These are phyloP conservation scores for Triglochin maritima DNA, from an alignment of 106 monocot genomes.

Conservation along the genomic window DNA sequence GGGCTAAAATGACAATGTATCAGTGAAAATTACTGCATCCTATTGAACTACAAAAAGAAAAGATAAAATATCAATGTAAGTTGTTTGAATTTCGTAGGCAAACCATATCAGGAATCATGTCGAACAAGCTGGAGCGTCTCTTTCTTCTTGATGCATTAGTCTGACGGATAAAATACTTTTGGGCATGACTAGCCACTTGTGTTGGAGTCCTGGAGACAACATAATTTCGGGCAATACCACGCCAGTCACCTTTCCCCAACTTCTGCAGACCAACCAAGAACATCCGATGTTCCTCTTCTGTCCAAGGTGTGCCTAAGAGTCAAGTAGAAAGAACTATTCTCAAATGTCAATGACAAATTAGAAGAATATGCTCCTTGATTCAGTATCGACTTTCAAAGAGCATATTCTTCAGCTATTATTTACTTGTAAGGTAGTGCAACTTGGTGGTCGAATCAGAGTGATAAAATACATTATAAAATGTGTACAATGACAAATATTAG, in stretches of 20 bases:
- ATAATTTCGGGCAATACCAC: constrained; percentile 24
- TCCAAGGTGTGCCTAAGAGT: constrained; percentile 23
- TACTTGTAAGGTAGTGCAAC: not conserved
- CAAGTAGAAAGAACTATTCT: not conserved
- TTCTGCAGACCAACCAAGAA: constrained; percentile 27
- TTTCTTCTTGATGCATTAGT: constrained; percentile 18
- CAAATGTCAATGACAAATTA: not conserved
- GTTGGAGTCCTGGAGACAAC: constrained; percentile 25
- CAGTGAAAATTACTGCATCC: not conserved
- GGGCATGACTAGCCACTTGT: constrained; percentile 29
- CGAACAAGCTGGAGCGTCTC: constrained; percentile 25
- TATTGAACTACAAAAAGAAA: not conserved
- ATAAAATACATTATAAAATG: too few relatives aligned
- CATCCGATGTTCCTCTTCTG: constrained; percentile 27
- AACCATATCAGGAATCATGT: constrained; percentile 23
- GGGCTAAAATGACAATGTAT: constrained; percentile 13
- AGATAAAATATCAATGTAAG: too few relatives aligned
- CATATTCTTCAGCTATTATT: not conserved
- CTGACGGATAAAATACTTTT: constrained; percentile 29
- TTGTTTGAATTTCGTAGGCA: not conserved
- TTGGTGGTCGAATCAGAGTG: too few relatives aligned
- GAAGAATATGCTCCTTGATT: not conserved
- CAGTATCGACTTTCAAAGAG: not conserved
- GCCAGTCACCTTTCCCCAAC: constrained; percentile 29
- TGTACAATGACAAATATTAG: too few relatives aligned